phyloP scores from a whole-genome alignment of 1,139 yeast species.

The Yamadazyma conglobata region DNA sequence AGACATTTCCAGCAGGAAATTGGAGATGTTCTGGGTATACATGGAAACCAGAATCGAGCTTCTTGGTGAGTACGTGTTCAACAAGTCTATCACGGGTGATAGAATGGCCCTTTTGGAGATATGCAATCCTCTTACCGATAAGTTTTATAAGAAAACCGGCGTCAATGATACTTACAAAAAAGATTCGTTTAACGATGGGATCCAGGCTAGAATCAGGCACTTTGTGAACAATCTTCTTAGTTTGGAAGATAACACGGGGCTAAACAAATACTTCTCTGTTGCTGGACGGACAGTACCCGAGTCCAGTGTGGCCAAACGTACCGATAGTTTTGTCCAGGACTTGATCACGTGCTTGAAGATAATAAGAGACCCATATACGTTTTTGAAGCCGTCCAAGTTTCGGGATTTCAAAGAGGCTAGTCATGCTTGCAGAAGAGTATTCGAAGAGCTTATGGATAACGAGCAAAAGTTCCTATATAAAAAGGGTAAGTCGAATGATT shows the following conservation, averaged over 20 bases:
- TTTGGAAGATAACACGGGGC: slow-evolving; percentile 46
- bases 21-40: slow-evolving; percentile 29
- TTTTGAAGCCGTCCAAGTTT: slow-evolving; percentile 22
- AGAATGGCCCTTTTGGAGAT: slow-evolving; percentile 39
- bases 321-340: slow-evolving; percentile 28
- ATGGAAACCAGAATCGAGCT: slow-evolving; percentile 30
- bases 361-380: slow-evolving; percentile 37
- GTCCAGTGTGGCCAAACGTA: slow-evolving; percentile 18
- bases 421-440: slow-evolving; percentile 25
- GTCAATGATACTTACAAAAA: slow-evolving; percentile 28
- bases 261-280: slow-evolving; percentile 37
- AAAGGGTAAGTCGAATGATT: slow-evolving; percentile 6
- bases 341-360: slow-evolving; percentile 28
- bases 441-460: slow-evolving; percentile 27
- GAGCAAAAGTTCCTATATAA: slow-evolving; percentile 20
- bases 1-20: slow-evolving; percentile 6
- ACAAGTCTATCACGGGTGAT: slow-evolving; percentile 27
- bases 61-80: slow-evolving; percentile 24
- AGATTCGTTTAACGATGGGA: slow-evolving; percentile 38
- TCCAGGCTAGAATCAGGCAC: slow-evolving; percentile 35
- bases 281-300: slow-evolving; percentile 27
- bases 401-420: slow-evolving; percentile 21
- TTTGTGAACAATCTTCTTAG: slow-evolving; percentile 33
- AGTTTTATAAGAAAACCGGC: slow-evolving; percentile 17
- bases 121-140: slow-evolving; percentile 39